A percentile compares a stretch with the other conserved stretches of the same genome.
Conservation (phyloP, 805 yeast genomes). For the Wickerhamomyces rabaulensis region DNA sequence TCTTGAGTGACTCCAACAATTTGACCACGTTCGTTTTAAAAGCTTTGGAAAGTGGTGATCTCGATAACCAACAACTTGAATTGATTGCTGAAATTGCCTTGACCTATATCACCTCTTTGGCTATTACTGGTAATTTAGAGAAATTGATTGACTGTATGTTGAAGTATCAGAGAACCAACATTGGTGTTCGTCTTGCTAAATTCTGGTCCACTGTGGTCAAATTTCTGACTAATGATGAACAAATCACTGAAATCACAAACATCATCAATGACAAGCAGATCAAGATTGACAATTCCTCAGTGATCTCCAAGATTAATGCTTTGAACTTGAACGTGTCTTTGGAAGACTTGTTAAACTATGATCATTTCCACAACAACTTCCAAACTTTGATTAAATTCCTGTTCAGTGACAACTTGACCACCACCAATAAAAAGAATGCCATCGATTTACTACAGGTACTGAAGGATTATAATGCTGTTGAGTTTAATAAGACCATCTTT, state of each 20-base stretch:
- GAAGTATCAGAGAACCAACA: slow-evolving; percentile 2
- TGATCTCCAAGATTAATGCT: not conserved
- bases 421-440: slow-evolving; percentile 4
- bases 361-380: slow-evolving; percentile 18
- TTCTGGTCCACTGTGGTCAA: slow-evolving; percentile 3
- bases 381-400: slow-evolving; percentile 16
- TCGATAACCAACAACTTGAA: slow-evolving; percentile 16
- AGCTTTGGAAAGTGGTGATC: slow-evolving; percentile 13
- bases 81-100: slow-evolving; percentile 6
- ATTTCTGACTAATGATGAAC: not conserved
- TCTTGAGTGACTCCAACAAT: slow-evolving; percentile 24
- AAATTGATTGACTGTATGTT: slow-evolving; percentile 8
- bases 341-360: slow-evolving; percentile 9
- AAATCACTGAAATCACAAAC: slow-evolving; percentile 5
- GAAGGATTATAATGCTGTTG: slow-evolving; percentile 18
- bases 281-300: not conserved
- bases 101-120: not conserved
- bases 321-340: slow-evolving; percentile 5
- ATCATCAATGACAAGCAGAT: slow-evolving; percentile 1
- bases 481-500: slow-evolving; percentile 20
- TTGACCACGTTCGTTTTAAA: slow-evolving; percentile 11
- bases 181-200: slow-evolving; percentile 5
- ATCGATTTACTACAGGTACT: slow-evolving; percentile 20
- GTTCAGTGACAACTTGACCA: slow-evolving; percentile 12
- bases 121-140: slow-evolving; percentile 1